phyloP scores from a whole-genome alignment of 1,139 yeast genomes.

The Kodamaea alishanica region DNA sequence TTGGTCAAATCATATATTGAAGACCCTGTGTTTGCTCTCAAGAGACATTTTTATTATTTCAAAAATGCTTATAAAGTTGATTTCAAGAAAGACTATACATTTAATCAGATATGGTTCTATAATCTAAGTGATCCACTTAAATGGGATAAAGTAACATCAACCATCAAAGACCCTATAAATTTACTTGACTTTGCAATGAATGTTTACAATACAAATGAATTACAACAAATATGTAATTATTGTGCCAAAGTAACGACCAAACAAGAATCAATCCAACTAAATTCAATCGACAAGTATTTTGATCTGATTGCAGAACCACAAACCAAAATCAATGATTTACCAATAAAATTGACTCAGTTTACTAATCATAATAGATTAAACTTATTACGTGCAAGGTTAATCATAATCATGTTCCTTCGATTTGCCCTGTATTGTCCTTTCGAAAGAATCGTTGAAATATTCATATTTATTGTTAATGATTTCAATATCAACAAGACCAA shows the following conservation, averaged over 20 bases:
- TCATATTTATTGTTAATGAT: constrained; percentile 12
- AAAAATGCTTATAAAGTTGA: constrained; percentile 5
- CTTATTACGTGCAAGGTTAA: constrained; percentile 7
- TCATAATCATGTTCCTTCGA: constrained; percentile 4
- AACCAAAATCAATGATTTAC: constrained; percentile 2
- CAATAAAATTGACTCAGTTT: constrained; percentile 13
- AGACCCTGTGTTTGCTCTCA: constrained; percentile 7
- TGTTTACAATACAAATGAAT: background rate
- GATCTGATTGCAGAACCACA: too few relatives aligned
- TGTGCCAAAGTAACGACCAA: too few relatives aligned
- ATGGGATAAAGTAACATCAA: too few relatives aligned
- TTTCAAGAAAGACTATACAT: too few relatives aligned
- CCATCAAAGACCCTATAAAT: too few relatives aligned
- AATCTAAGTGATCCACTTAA: background rate
- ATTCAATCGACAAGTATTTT: too few relatives aligned
- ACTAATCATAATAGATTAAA: constrained; percentile 9
- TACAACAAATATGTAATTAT: background rate
- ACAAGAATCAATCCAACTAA: too few relatives aligned
- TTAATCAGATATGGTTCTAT: background rate
- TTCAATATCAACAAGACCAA: constrained; percentile 12
- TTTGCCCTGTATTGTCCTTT: too few relatives aligned
- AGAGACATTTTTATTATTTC: constrained; percentile 8
- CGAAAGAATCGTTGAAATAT: constrained; percentile 4
- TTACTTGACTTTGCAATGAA: too few relatives aligned
- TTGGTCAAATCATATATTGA: constrained; percentile 8